Base-by-base conservation (phyloP, 768 basidiomycete species). In the Phanerochaete carnosa region DNA sequence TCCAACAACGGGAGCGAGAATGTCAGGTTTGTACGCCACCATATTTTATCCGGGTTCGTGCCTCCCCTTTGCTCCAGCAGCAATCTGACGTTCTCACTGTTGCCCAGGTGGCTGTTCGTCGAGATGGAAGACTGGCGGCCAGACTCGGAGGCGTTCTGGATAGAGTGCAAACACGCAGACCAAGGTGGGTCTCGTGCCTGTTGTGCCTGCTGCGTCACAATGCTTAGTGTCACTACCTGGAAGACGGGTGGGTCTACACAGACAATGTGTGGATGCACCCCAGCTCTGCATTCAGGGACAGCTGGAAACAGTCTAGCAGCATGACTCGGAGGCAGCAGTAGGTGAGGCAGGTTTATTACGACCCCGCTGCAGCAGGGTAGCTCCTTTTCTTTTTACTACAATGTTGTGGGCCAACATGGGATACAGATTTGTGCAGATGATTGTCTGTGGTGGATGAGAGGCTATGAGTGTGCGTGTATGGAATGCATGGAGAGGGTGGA, bases 191-290 rank as follows among this genome's bases (percentile, higher is more conserved):
- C 1, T 51, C 25, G 23, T 39, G 12, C 30, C 39, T 6, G 32
- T 62, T 12, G 22, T 52, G 70, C 70, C 69, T 33, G 52, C n/a
- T 65, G 66, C n/a, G 6, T 32, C 19, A 30, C 56, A 23, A n/a
- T 8, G n/a, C 4, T 6, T 5, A 52, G 2, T 28, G 29, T 63
- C 39, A 19, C 39, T 43, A 4, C 23, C 61, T 22, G 37, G 6
- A 33, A 87, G 89, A 84, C 66, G 92, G 90, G 2, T 94, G 92
- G 90, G 83, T 89, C 15, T 93, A 93, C 66, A 87, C 87, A 7
- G 89, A 90, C 62, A 90, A 92, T 60, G 75, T 80, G 0, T 94
- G 92, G 92, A 74, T 83, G 4, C 78, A 85, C 58, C 76, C 84
- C 12, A 58, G 73, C 69, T 39, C 73, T 68, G 63, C 63, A 70